Percentiles rank a stretch among this genome's conserved stretches.
phyloP scores from a whole-genome alignment of 148 eudicot species.

The Simmondsia chinensis region DNA sequence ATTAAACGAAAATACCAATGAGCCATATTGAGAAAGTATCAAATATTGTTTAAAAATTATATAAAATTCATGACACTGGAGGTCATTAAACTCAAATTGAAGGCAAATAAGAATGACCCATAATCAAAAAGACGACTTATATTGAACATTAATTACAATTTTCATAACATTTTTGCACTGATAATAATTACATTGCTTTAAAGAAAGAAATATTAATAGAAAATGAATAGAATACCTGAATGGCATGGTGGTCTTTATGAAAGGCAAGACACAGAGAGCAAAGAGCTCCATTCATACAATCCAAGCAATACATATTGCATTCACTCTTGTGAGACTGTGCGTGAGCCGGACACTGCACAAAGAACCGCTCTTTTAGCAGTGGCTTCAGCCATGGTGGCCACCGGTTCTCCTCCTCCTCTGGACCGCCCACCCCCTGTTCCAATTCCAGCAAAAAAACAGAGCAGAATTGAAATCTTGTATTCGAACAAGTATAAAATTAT shows the following conservation, averaged over 20 bases:
- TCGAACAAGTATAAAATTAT: no score
- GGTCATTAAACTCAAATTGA: no score
- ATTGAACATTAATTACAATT: neutral
- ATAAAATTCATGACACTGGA: no score
- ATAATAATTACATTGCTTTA: neutral
- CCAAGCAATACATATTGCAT: slow-evolving; percentile 90
- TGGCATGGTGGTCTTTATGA: slow-evolving; percentile 65
- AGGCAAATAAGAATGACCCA: no score
- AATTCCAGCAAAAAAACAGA: neutral
- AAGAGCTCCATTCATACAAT: slow-evolving; percentile 65
- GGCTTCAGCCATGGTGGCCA: slow-evolving; percentile 92
- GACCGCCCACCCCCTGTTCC: slow-evolving; percentile 50
- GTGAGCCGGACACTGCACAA: slow-evolving; percentile 62
- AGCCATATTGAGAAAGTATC: neutral
- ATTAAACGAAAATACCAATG: neutral
- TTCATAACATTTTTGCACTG: neutral
- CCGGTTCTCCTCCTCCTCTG: slow-evolving; percentile 60
- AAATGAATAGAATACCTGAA: slow-evolving; percentile 45
- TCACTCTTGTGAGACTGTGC: slow-evolving; percentile 84
- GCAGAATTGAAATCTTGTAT: no score
- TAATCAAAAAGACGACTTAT: no score
- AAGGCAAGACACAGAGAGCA: slow-evolving; percentile 64
- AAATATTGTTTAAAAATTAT: no score
- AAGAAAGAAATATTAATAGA: neutral
- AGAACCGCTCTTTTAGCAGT: slow-evolving; percentile 48